Evolutionary conservation across 2,329 filamentous ascomycete genomes (phyloP).

Genomic region (Helicocarpus griseus): DNA sequence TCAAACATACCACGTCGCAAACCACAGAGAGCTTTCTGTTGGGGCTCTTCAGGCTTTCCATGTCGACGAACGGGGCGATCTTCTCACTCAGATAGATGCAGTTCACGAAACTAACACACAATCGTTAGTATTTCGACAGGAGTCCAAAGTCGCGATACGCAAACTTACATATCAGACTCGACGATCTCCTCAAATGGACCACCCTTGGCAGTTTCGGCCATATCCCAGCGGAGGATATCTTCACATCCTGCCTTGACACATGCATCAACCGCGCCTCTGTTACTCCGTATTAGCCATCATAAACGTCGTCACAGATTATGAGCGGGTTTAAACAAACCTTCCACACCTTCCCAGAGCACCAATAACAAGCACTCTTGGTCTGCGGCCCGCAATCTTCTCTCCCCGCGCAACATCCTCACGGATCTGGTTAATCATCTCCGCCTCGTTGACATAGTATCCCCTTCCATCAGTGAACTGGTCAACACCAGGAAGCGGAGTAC

Average conservation of each 20-base stretch:
- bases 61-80: conserved; percentile 73
- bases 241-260: conserved; percentile 62
- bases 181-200: conserved; percentile 74
- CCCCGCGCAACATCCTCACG: conserved; percentile 60
- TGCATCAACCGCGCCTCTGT: conserved; percentile 72
- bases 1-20: conserved; percentile 53
- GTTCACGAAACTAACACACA: conserved; percentile 67
- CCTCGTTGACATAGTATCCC: conserved; percentile 52
- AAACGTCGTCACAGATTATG: not conserved
- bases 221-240: conserved; percentile 64
- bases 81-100: conserved; percentile 76
- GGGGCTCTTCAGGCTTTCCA: conserved; percentile 56
- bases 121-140: not conserved
- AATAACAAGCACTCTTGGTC: conserved; percentile 71
- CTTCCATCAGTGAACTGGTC: conserved; percentile 41
- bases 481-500: conserved; percentile 55
- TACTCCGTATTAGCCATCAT: conserved; percentile 23
- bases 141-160: not conserved
- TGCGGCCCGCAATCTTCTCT: conserved; percentile 54
- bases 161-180: conserved; percentile 43
- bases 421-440: conserved; percentile 61
- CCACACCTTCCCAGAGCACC: conserved; percentile 48
- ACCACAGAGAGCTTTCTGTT: conserved; percentile 68
- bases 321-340: conserved; percentile 6
- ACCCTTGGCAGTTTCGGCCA: conserved; percentile 65